phyloP scores from a whole-genome alignment of 1,139 yeast species.

The Pichia sp. region DNA sequence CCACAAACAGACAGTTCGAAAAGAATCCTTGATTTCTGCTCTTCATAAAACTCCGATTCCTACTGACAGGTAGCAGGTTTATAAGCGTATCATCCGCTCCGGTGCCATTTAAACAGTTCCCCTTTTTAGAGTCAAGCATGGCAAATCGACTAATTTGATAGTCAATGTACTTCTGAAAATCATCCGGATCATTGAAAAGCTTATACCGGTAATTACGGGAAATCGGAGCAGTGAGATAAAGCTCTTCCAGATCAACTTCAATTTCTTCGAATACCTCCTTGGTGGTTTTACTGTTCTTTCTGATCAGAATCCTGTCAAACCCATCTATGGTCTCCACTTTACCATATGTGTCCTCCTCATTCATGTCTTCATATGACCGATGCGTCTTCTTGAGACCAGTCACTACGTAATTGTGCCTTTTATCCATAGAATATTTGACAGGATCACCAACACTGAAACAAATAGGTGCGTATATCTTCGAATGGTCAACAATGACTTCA shows the following conservation, averaged over 20 bases:
- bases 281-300: constrained; percentile 15
- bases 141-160: constrained; percentile 10
- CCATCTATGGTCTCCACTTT: constrained; percentile 44
- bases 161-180: constrained; percentile 19
- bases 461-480: constrained; percentile 30
- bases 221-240: constrained; percentile 13
- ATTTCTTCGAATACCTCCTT: constrained; percentile 10
- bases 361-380: not conserved
- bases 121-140: not conserved
- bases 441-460: constrained; percentile 42
- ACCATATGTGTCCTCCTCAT: constrained; percentile 18
- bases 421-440: constrained; percentile 29
- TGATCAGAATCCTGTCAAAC: constrained; percentile 43
- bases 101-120: not conserved
- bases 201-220: constrained; percentile 17
- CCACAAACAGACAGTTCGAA: constrained; percentile 15
- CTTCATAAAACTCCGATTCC: constrained; percentile 3
- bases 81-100: constrained; percentile 8
- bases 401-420: constrained; percentile 36
- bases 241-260: constrained; percentile 13
- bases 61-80: not conserved
- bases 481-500: constrained; percentile 4
- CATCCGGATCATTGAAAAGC: constrained; percentile 22
- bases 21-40: constrained; percentile 15
- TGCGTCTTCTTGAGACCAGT: constrained; percentile 39